Conservation (phyloP, 164 flowering plant genomes). For the Vitis vinifera region ASM3070453v1 NC_081815.1:11938501-11939000, state of each 20-base stretch:
- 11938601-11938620: conserved; percentile 17
- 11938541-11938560: conserved; percentile 16
- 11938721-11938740: background rate
- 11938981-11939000: no score
- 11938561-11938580: conserved; percentile 22
- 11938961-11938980: no score
- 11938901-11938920: no score
- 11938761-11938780: no score
- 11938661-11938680: background rate
- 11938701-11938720: background rate
- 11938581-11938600: conserved; percentile 21
- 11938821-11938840: no score
- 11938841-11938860: no score
- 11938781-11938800: no score
- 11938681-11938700: background rate
- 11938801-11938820: no score
- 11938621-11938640: conserved; percentile 3
- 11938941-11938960: no score
- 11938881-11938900: no score
- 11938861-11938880: no score
- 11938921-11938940: no score
- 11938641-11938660: conserved; percentile 19
- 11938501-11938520: background rate
- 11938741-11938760: background rate
- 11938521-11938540: conserved; percentile 7